phyloP scores from a whole-genome alignment of 208 protist genomes.

The Wallacemonas collosoma region DNA sequence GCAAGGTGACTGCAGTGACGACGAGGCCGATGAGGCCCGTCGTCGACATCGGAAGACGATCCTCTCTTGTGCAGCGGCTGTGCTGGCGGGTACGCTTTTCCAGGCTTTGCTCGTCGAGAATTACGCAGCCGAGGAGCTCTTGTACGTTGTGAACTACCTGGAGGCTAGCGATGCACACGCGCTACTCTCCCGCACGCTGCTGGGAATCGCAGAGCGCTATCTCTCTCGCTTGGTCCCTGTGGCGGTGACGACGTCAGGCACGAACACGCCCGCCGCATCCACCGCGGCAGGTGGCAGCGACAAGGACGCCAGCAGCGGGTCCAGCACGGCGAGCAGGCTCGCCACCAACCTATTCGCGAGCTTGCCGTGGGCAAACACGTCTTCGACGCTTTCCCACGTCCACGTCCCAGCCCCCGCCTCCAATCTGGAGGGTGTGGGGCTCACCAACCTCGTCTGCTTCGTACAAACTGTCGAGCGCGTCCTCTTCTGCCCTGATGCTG shows the following conservation, averaged over 20 bases:
- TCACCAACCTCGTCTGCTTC: slow-evolving; percentile 59
- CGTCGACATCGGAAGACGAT: not conserved
- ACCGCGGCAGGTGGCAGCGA: no score
- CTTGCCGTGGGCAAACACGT: slow-evolving; percentile 1
- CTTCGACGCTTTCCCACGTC: not conserved
- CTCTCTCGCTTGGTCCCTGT: slow-evolving; percentile 21
- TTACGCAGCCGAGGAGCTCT: slow-evolving; percentile 72
- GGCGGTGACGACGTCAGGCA: not conserved
- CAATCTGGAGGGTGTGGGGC: slow-evolving; percentile 17
- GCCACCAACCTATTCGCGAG: not conserved
- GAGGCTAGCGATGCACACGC: slow-evolving; percentile 7
- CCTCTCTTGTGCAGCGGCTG: slow-evolving; percentile 35
- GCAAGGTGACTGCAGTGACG: not conserved
- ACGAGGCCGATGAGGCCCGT: not conserved
- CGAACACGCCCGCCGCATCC: no score
- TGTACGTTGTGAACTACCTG: slow-evolving; percentile 60
- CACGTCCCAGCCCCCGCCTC: not conserved
- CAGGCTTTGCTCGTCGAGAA: slow-evolving; percentile 61
- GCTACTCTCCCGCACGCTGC: slow-evolving; percentile 56
- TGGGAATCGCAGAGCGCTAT: slow-evolving; percentile 63
- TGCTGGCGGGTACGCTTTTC: slow-evolving; percentile 64
- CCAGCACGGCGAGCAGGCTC: not conserved
- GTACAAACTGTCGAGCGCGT: slow-evolving; percentile 64
- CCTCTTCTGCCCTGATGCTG: slow-evolving; percentile 62
- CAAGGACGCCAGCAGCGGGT: no score